Conservation (phyloP, 2,329 filamentous ascomycete genomes). For the Cryphonectria nitschkei region DNA sequence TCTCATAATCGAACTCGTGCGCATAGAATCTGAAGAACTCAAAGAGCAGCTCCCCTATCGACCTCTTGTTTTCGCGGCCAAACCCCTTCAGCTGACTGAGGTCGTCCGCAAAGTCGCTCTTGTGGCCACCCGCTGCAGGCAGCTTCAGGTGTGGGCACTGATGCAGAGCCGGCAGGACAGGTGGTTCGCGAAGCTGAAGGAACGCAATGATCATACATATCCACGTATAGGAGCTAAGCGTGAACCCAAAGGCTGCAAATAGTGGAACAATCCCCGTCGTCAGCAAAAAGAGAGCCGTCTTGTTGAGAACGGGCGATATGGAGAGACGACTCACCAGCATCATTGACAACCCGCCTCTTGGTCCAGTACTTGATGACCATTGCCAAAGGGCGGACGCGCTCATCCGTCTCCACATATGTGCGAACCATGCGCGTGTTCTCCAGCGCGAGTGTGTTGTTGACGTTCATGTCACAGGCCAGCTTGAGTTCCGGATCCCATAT, state of each 20-base stretch:
- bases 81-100: conserved; percentile 73
- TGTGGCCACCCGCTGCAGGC: conserved; percentile 64
- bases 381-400: conserved; percentile 85
- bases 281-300: conserved; percentile 6
- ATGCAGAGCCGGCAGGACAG: conserved; percentile 85
- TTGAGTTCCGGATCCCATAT: conserved; percentile 94
- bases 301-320: background rate
- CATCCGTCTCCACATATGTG: conserved; percentile 92
- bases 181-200: conserved; percentile 82
- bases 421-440: conserved; percentile 98
- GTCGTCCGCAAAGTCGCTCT: conserved; percentile 86
- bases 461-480: conserved; percentile 95
- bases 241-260: conserved; percentile 79
- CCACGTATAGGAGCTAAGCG: conserved; percentile 98
- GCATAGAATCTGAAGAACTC: conserved; percentile 95
- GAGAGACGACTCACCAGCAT: conserved; percentile 74
- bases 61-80: conserved; percentile 79
- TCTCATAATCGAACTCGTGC: conserved; percentile 89
- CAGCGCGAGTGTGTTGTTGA: conserved; percentile 93
- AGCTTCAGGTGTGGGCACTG: conserved; percentile 68
- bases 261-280: conserved; percentile 15
- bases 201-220: conserved; percentile 98
- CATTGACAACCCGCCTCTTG: conserved; percentile 87
- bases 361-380: conserved; percentile 99
- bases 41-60: conserved; percentile 84